A percentile compares a stretch with the other conserved stretches of the same genome.
These are phyloP conservation scores for Collybiopsis confluens DNA, from an alignment of 768 basidiomycete genomes.

Conservation along the genomic window DNA sequence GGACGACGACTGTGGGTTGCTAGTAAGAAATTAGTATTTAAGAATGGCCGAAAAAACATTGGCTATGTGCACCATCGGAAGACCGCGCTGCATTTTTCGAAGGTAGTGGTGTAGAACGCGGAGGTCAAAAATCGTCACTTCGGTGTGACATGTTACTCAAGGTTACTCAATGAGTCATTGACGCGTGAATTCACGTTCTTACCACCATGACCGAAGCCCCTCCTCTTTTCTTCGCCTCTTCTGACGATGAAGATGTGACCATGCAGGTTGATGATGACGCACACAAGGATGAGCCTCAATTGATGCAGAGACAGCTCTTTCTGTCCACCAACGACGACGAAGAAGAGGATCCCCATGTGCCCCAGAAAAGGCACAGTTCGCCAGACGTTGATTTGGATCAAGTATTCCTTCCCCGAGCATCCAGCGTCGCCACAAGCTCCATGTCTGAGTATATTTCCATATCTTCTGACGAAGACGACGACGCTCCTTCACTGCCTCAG, in stretches of 20 bases:
- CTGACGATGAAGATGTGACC: conserved; percentile 42
- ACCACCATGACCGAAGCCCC: conserved; percentile 29
- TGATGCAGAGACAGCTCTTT: conserved; percentile 23
- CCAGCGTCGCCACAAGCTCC: conserved; percentile 33
- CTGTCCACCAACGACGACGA: conserved; percentile 44
- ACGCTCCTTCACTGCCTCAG: conserved; percentile 13
- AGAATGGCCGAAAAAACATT: background rate
- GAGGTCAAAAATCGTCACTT: conserved; percentile 11
- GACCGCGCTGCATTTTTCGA: conserved; percentile 75
- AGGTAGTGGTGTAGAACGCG: no score
- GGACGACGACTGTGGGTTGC: conserved; percentile 98
- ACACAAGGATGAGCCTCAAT: background rate
- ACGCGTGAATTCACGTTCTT: conserved; percentile 26
- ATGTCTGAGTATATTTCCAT: conserved; percentile 24
- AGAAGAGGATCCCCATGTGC: conserved; percentile 21
- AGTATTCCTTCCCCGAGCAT: conserved; percentile 27
- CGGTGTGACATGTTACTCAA: conserved; percentile 27
- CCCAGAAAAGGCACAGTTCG: conserved; percentile 4
- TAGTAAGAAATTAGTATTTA: conserved; percentile 26
- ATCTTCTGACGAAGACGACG: conserved; percentile 13
- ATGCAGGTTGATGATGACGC: conserved; percentile 11
- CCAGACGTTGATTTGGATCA: conserved; percentile 20
- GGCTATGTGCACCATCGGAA: conserved; percentile 59
- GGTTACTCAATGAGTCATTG: conserved; percentile 32
- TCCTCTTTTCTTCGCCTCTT: conserved; percentile 56